Evolutionary conservation across 371 early-diverging fungal species (phyloP).

Genomic region (Actinomucor elegans): DNA sequence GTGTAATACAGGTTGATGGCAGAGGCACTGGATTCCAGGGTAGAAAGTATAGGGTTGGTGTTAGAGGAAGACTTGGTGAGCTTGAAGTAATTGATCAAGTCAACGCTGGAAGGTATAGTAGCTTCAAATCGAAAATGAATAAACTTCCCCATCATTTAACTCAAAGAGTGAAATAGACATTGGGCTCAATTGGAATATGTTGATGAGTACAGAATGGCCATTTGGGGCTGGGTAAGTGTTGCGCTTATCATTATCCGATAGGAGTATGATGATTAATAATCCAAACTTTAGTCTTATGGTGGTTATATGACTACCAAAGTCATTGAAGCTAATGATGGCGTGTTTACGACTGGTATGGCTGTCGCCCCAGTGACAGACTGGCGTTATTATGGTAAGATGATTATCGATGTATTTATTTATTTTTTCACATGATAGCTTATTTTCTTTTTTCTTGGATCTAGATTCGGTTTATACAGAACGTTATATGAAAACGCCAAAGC

Average conservation of each 20-base stretch:
- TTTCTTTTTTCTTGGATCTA: conserved; percentile 4
- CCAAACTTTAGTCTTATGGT: conserved; percentile 84
- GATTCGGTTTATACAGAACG: conserved; percentile 97
- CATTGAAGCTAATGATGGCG: conserved; percentile 80
- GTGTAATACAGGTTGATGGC: conserved; percentile 68
- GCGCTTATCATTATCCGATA: neutral
- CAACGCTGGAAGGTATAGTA: conserved; percentile 66
- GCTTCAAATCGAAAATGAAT: neutral
- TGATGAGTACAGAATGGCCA: conserved; percentile 74
- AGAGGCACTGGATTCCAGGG: conserved; percentile 91
- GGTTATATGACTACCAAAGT: conserved; percentile 88
- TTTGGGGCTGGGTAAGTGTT: conserved; percentile 89
- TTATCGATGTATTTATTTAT: neutral
- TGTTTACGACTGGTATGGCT: conserved; percentile 85
- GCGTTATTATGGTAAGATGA: conserved; percentile 65
- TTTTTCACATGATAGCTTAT: neutral
- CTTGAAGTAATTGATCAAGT: conserved; percentile 87
- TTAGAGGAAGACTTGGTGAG: conserved; percentile 80
- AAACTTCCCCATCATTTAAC: neutral
- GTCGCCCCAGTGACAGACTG: conserved; percentile 98
- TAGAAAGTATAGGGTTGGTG: conserved; percentile 74
- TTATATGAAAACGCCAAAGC: conserved; percentile 87
- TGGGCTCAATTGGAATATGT: conserved; percentile 70
- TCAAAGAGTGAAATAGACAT: too few relatives aligned
- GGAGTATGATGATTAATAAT: neutral